These are phyloP conservation scores for Mucor racemosus DNA, from an alignment of 371 early-diverging fungal genomes.

Conservation along the genomic window DNA sequence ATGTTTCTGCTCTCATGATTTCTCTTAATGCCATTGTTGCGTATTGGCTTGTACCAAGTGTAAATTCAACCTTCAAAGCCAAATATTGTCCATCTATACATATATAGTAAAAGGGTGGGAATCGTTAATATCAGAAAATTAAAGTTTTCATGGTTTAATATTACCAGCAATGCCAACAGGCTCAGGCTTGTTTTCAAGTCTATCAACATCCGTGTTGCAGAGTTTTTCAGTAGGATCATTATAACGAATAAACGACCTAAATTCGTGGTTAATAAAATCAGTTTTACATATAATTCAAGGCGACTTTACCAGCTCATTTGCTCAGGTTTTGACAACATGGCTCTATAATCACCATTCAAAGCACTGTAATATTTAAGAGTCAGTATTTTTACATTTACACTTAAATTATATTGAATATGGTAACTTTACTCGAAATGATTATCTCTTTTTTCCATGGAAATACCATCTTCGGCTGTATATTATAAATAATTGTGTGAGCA, in stretches of 20 bases:
- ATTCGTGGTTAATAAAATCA: not conserved
- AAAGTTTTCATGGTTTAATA: not conserved
- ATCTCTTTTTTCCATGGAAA: conserved; percentile 38
- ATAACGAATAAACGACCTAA: conserved; percentile 58
- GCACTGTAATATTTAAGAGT: conserved; percentile 39
- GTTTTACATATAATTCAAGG: not conserved
- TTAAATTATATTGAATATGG: conserved; percentile 3
- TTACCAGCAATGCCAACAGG: conserved; percentile 43
- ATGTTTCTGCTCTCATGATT: conserved; percentile 82
- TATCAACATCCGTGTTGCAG: conserved; percentile 75
- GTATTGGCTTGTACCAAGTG: conserved; percentile 84
- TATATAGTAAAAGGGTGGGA: conserved; percentile 2
- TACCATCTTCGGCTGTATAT: conserved; percentile 28
- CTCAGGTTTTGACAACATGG: conserved; percentile 57
- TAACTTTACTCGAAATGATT: conserved; percentile 50
- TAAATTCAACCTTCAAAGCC: conserved; percentile 80
- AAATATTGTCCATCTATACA: conserved; percentile 65
- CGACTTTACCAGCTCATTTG: conserved; percentile 45
- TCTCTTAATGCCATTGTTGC: conserved; percentile 98
- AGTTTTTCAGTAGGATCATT: conserved; percentile 67
- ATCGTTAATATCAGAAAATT: conserved; percentile 9
- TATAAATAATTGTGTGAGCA: not conserved
- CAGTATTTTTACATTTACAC: conserved; percentile 1
- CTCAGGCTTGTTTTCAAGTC: conserved; percentile 53
- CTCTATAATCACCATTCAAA: conserved; percentile 84